phyloP scores from a whole-genome alignment of 2,329 filamentous ascomycete genomes.

The Fusarium paranaense region DNA sequence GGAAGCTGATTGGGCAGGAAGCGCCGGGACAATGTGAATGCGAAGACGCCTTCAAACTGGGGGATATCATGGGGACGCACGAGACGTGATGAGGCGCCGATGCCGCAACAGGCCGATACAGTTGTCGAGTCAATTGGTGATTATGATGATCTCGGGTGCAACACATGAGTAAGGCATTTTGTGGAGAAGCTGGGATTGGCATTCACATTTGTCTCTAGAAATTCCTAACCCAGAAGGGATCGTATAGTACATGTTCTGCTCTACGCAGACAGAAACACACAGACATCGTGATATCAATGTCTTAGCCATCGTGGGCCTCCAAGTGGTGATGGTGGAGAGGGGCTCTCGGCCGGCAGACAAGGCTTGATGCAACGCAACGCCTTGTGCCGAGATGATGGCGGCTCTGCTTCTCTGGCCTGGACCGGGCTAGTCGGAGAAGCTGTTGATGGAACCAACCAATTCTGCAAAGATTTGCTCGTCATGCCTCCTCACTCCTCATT shows the following conservation, averaged over 20 bases:
- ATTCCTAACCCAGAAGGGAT: neutral
- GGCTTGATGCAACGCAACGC: slow-evolving; percentile 16
- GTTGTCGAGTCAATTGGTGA: slow-evolving; percentile 29
- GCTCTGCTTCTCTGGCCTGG: slow-evolving; percentile 25
- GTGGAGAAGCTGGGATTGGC: slow-evolving; percentile 34
- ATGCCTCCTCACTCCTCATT: slow-evolving; percentile 18
- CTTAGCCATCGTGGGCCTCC: neutral
- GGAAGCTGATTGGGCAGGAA: slow-evolving; percentile 23
- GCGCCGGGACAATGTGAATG: slow-evolving; percentile 1
- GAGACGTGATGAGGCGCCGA: slow-evolving; percentile 11
- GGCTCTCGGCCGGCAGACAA: slow-evolving; percentile 23
- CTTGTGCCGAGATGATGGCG: slow-evolving; percentile 13
- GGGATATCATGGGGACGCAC: slow-evolving; percentile 1
- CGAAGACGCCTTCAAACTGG: slow-evolving; percentile 2
- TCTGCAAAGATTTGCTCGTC: slow-evolving; percentile 26
- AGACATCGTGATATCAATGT: neutral
- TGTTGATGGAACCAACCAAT: slow-evolving; percentile 12
- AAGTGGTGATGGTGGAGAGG: neutral
- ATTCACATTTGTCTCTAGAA: slow-evolving; percentile 20
- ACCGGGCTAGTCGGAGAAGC: slow-evolving; percentile 1
- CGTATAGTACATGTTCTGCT: neutral
- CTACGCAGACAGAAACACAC: neutral
- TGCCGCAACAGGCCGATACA: slow-evolving; percentile 40
- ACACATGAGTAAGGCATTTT: neutral
- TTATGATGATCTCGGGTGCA: neutral